Evolutionary conservation across 73 alveolate genomes (phyloP), one percentile per base, ranked within the genome.

Genomic region (Paramecium biaurelia): DNA sequence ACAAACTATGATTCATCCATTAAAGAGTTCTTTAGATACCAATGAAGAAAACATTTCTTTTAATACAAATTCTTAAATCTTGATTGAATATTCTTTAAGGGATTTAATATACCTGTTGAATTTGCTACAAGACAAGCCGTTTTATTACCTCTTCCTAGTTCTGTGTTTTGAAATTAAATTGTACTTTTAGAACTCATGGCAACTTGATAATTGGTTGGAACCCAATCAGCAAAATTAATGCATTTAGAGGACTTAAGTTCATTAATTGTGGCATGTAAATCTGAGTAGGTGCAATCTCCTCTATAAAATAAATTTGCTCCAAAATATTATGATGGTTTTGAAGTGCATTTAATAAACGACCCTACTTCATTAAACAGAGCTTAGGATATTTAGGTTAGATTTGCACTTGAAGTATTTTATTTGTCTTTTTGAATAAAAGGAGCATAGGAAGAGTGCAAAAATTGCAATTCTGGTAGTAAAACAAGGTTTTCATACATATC

Each of bases 201-300:
- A 7, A 63, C 15, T 63, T 63, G 12, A 63, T 63, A 63, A 63
- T 63, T 63, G 24, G 26, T 1, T 0, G 84, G 84, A 3, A 32
- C 84, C 84, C 84, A 63, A 24, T 63, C 84, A 26, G 45, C 84
- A 30, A 63, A 63, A 63, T 63, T 21, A 63, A 63, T 63, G 21
- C n/a, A 12, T 26, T 10, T 32, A 30, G 21, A 63, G 6, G 45
- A 26, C 21, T 63, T 63, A 63, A 63, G 21, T 7, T 63, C 84
- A 63, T 12, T 63, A 26, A 63, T 30, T 3, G 84, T 26, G 10
- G 21, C 0, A 26, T 32, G 15, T 63, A 63, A 0, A 3, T 63
- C 84, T 32, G 24, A 12, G 15, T 63, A 63, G 2, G 84, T 5
- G 24, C 84, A 63, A 63, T 63, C 84, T 26, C 84, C 84, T 63